These are phyloP conservation scores for Phytophthora pinifolia DNA, from an alignment of 352 stramenopile species.

Conservation along the genomic window DNA sequence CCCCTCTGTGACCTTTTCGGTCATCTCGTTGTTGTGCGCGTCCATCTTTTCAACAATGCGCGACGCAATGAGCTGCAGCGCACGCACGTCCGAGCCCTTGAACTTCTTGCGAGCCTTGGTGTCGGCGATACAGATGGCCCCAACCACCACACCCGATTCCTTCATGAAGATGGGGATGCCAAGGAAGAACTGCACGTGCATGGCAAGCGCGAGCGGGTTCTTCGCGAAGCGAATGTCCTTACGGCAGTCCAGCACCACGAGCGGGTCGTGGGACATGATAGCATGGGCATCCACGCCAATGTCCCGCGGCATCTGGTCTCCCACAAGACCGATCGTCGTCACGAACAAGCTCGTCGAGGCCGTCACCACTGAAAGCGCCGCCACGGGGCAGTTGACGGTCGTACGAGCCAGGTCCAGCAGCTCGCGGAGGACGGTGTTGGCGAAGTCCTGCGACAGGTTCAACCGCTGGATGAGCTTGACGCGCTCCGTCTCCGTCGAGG, in stretches of 20 bases:
- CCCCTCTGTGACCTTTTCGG: conserved; percentile 28
- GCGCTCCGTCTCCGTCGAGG: conserved; percentile 50
- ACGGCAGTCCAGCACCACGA: conserved; percentile 72
- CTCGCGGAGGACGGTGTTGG: conserved; percentile 69
- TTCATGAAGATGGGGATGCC: conserved; percentile 68
- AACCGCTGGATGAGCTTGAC: conserved; percentile 61
- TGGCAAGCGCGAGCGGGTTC: conserved; percentile 70
- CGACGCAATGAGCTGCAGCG: conserved; percentile 65
- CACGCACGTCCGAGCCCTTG: conserved; percentile 62
- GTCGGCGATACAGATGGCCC: conserved; percentile 71
- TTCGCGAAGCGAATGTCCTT: conserved; percentile 77
- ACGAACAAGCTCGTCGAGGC: conserved; percentile 75
- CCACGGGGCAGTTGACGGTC: conserved; percentile 70
- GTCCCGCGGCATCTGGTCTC: conserved; percentile 78
- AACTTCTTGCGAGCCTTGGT: conserved; percentile 62
- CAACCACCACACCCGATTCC: conserved; percentile 66
- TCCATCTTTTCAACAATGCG: conserved; percentile 81
- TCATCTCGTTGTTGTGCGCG: conserved; percentile 37
- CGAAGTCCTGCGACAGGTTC: conserved; percentile 79
- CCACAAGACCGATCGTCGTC: conserved; percentile 69
- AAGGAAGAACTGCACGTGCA: conserved; percentile 82
- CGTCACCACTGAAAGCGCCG: conserved; percentile 68
- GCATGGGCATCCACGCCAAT: conserved; percentile 72
- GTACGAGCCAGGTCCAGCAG: conserved; percentile 72
- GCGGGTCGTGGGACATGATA: conserved; percentile 73